Base-by-base conservation (phyloP, 2,329 filamentous ascomycete species). In the Pseudogymnoascus verrucosus region DNA sequence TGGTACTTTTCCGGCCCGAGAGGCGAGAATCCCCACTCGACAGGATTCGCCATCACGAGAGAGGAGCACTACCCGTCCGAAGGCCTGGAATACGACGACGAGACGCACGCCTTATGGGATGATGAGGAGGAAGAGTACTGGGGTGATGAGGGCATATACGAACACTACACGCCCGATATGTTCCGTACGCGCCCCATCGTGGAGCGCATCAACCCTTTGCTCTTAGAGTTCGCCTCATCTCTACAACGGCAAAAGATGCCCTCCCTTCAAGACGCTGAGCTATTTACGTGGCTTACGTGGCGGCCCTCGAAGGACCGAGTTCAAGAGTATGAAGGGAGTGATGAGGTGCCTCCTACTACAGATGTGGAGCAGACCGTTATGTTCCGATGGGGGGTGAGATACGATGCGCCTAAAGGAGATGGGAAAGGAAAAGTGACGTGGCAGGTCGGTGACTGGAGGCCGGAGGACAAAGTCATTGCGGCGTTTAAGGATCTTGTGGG, bases 1-100 rank as follows among this genome's bases (percentile, higher is more conserved):
- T 69, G 67, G 68, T 69, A 69, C 64, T 69, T 69, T 60, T 63
- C 63, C 36, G 67, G 66, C 31, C 68, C 65, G 40, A 60, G 64
- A 37, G 64, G 61, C 64, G 67, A 68, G 34, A 47, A 69, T 62
- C 68, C 66, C 31, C 44, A 68, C 59, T 42, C 65, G 12, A 61
- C 44, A 62, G 66, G 68, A 59, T 67, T 67, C 61, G 65, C 51
- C 34, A 63, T 69, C 63, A 68, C 64, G 67, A 61, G 57, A 62
- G 66, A 68, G 62, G 61, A 67, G 39, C 66, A 68, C 61, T 67
- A 69, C 63, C 65, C 66, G 62, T 66, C 66, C 59, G 62, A 19
- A 19, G 19, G 54, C 59, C 36, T 63, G 21, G 65, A 68, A 64
- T 57, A 64, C 42, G 64, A 62, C 21, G 64, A 68, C 36, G 47